Evolutionary conservation across 768 basidiomycete genomes (phyloP).

Genomic region (Russula sp.): DNA sequence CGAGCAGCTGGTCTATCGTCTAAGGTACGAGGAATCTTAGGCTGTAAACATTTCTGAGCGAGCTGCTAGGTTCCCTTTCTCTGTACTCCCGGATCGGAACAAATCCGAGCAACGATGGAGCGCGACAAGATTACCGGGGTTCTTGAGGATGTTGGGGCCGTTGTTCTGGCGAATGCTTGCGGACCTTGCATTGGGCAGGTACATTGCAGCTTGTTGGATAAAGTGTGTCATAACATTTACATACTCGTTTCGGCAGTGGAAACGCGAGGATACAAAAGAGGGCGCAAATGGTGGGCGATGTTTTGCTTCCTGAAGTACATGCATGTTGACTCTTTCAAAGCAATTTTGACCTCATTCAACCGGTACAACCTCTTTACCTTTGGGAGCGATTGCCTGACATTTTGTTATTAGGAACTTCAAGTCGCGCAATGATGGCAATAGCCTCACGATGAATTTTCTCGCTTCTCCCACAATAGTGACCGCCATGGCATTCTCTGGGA

Average conservation of each 20-base stretch:
- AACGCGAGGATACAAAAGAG: constrained; percentile 79
- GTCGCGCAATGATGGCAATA: constrained; percentile 95
- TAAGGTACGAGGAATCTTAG: constrained; percentile 45
- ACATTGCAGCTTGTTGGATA: constrained; percentile 17
- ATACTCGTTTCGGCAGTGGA: constrained; percentile 60
- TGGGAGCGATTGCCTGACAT: neutral
- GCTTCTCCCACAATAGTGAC: constrained; percentile 97
- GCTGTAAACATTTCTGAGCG: neutral
- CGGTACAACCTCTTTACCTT: constrained; percentile 44
- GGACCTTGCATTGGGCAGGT: constrained; percentile 98
- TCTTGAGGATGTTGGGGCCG: constrained; percentile 86
- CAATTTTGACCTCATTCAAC: constrained; percentile 97
- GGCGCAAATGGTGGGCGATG: constrained; percentile 77
- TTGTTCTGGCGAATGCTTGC: constrained; percentile 95
- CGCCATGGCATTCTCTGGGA: constrained; percentile 95
- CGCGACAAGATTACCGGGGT: constrained; percentile 82
- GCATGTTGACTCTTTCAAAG: constrained; percentile 41
- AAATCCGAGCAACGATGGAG: constrained; percentile 97
- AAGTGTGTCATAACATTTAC: neutral
- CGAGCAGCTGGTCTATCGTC: constrained; percentile 75
- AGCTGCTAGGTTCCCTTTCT: constrained; percentile 72
- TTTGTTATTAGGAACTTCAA: constrained; percentile 65
- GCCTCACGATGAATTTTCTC: constrained; percentile 94
- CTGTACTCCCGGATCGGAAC: constrained; percentile 89
- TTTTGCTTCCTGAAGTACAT: neutral